Base-by-base conservation (phyloP, 1,284 basidiomycete genomes). In the Apiotrichum domesticum region DNA sequence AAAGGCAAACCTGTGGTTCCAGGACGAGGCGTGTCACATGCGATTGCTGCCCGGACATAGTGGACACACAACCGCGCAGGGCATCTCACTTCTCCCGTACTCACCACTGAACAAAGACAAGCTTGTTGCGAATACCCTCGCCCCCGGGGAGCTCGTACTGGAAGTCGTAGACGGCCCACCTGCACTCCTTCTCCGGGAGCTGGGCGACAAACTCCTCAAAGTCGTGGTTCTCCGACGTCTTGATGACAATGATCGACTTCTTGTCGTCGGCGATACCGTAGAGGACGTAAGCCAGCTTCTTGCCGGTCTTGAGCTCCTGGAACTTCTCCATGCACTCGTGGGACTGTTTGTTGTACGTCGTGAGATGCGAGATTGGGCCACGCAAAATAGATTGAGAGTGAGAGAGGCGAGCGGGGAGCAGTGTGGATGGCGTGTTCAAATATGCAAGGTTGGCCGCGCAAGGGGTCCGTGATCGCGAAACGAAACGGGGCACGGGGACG, bases 161-260 rank as follows among this genome's bases (percentile, higher is more conserved):
- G 63, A 95, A 87, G 77, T 98, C 94, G 77, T 93, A 97, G 47
- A 98, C 84, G 35, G 88, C 94, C 85, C 87, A 98, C 77, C 88
- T 81, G 74, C 88, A 91, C 69, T 90, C 84, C 21, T 68, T 65
- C 71, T 85, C 83, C 1, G 93, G 92, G 49, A 98, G 81, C 68
- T 88, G 83, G 0, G 55, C 72, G 57, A 93, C 54, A 75, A 98
- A 98, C 1, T 82, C 80, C 3, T 94, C 88, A 77, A 91, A 98
- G 57, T 84, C 72, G 58, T 75, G 63, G 43, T 75, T 71, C 51
- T 67, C 62, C 46, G 76, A 78, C 21, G 71, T 80, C 79, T 90
- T 87, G 65, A 84, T 81, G 51, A 91, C 85, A 63, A 88, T 65
- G 76, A 95, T 89, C 76, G 91, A 85, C 47, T 80, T 87, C 71